Evolutionary conservation across 129 eudicot species (phyloP).

Genomic region (Centella asiatica): DNA sequence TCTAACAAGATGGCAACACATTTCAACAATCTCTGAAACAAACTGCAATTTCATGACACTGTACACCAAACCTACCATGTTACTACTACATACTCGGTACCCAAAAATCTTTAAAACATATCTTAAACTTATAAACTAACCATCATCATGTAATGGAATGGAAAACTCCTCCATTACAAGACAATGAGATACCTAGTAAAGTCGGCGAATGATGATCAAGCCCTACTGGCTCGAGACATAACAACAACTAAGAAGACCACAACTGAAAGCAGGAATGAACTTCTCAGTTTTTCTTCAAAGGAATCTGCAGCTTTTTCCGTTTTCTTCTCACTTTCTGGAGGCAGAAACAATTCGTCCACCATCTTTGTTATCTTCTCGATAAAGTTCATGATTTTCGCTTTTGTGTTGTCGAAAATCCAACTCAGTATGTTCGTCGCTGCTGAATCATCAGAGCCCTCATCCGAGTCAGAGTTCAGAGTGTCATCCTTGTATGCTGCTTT

Average conservation of each 20-base stretch:
- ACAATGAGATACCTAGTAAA: background rate
- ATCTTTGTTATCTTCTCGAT: conserved; percentile 46
- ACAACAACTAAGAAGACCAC: conserved; percentile 60
- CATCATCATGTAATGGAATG: background rate
- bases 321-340: conserved; percentile 20
- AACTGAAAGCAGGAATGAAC: conserved; percentile 46
- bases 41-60: background rate
- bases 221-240: conserved; percentile 35
- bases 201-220: conserved; percentile 42
- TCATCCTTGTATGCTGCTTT: conserved; percentile 29
- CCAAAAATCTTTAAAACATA: no score
- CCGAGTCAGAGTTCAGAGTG: conserved; percentile 9
- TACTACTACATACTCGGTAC: background rate
- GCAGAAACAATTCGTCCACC: conserved; percentile 30
- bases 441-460: conserved; percentile 18
- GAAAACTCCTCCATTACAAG: background rate
- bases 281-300: conserved; percentile 38
- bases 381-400: conserved; percentile 52
- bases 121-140: background rate
- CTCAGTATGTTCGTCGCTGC: conserved; percentile 30
- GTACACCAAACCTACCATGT: background rate
- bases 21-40: no score
- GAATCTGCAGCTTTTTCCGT: conserved; percentile 12
- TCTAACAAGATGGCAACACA: background rate
- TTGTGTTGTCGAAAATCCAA: conserved; percentile 43